Base-by-base conservation (phyloP, 805 yeast genomes). In the Ogataea trehaloabstinens region DNA sequence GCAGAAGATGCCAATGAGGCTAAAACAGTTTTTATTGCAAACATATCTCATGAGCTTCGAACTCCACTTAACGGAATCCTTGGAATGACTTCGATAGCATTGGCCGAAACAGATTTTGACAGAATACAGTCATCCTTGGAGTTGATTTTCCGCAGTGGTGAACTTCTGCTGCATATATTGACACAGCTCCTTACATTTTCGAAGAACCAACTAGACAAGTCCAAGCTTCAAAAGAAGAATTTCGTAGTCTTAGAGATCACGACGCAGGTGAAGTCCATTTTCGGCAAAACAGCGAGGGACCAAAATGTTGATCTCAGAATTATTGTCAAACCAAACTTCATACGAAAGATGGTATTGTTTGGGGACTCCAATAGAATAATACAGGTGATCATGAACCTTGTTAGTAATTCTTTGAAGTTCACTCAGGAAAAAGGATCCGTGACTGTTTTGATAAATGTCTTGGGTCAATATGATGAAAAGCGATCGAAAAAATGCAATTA, bases 61-160 rank as follows among this genome's bases (percentile, higher is more conserved):
- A 93, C 98, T 0, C 99, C 99, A 2, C 68, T 93, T 45, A 93
- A 93, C 60, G 99, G 99, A 58, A 93, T 93, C 29, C 67, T 93
- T 38, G 98, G 98, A 46, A 86, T 91, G 90, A 86, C 97, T 0
- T 85, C 95, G 2, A 84, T 91, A 40, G 90, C 96, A 5, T 80
- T 89, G 85, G 93, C 85, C 16, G 98, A 93, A 58, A 70, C 70
- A 20, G 91, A 86, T 49, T 70, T 71, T 4, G 61, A 68, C 11
- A 78, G 80, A 48, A 80, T 89, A 11, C 83, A 84, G 52, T 81
- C 82, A 34, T 82, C 90, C 13, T 66, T 90, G 51, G 85, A 84
- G 46, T 73, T 91, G 37, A 90, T 91, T 37, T 87, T 85, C 63
- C 75, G 95, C 55, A 84, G 95, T 20, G 99, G 99, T 27, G 98